Conservation (phyloP, 2,329 filamentous ascomycete species). For the Sporothrix brasiliensis region DNA sequence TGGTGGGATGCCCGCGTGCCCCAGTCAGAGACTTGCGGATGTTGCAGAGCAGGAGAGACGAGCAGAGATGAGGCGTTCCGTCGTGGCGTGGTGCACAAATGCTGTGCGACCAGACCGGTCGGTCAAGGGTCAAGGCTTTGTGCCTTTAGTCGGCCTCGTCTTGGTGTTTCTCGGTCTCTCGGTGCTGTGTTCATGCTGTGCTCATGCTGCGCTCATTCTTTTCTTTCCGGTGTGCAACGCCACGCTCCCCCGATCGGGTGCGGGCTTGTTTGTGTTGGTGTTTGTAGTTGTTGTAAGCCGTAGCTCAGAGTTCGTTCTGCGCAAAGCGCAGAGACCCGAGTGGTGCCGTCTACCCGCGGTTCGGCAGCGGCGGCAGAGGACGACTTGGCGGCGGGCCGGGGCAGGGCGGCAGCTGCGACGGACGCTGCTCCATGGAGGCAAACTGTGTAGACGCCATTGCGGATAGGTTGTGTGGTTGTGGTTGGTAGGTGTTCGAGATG, state of each 20-base stretch:
- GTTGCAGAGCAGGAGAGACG: not conserved
- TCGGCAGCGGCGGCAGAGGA: slow-evolving; percentile 67
- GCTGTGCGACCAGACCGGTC: slow-evolving; percentile 2
- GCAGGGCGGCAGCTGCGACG: slow-evolving; percentile 68
- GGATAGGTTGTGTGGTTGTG: slow-evolving; percentile 31
- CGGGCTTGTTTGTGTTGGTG: not conserved
- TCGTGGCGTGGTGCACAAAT: not conserved
- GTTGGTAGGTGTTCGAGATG: slow-evolving; percentile 24
- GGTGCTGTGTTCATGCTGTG: not conserved
- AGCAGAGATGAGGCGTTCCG: not conserved
- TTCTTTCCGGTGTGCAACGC: slow-evolving; percentile 11
- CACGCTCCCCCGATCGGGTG: not conserved
- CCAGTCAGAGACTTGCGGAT: not conserved
- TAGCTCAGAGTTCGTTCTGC: not conserved
- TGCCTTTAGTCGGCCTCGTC: not conserved
- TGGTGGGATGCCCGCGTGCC: not conserved
- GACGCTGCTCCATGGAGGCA: slow-evolving; percentile 62
- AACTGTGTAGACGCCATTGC: slow-evolving; percentile 38
- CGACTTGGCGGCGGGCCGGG: slow-evolving; percentile 66
- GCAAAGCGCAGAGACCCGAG: not conserved
- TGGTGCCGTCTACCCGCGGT: slow-evolving; percentile 52
- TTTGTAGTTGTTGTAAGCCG: not conserved
- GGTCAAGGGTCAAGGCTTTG: no score
- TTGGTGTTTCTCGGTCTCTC: not conserved
- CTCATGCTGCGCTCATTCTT: not conserved